phyloP scores from a whole-genome alignment of 768 basidiomycete species.

The Boletus subcaerulescens region DNA sequence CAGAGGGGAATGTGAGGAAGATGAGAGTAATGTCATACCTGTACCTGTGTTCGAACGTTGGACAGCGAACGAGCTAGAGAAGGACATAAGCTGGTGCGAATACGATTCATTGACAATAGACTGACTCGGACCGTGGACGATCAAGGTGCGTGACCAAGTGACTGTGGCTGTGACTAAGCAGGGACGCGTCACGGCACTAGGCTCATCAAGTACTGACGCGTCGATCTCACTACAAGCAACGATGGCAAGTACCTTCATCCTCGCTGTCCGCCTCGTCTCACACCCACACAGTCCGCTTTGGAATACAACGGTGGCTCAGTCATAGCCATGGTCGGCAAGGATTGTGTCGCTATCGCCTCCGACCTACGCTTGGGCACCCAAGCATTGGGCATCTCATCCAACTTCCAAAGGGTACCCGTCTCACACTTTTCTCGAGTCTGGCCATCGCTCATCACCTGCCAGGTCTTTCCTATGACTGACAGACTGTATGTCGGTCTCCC shows the following conservation, averaged over 20 bases:
- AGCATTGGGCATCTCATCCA: conserved; percentile 78
- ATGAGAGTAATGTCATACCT: conserved; percentile 11
- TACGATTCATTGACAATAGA: conserved; percentile 2
- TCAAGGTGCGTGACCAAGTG: neutral
- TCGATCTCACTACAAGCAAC: conserved; percentile 12
- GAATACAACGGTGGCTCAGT: conserved; percentile 96
- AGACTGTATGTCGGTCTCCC: conserved; percentile 88
- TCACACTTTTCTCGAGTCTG: conserved; percentile 12
- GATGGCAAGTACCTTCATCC: conserved; percentile 21
- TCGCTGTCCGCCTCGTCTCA: conserved; percentile 2
- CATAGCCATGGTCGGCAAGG: conserved; percentile 98
- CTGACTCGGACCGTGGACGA: too few species aligned
- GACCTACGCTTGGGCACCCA: conserved; percentile 91
- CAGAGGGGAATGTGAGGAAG: neutral
- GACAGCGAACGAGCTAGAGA: conserved; percentile 12
- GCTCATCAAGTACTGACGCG: conserved; percentile 17
- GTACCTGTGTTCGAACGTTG: conserved; percentile 13
- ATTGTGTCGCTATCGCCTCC: conserved; percentile 97
- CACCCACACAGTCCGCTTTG: conserved; percentile 71
- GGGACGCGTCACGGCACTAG: conserved; percentile 20
- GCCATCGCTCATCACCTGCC: neutral
- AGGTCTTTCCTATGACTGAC: conserved; percentile 96
- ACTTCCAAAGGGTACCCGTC: conserved; percentile 86
- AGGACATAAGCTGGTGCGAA: conserved; percentile 4
- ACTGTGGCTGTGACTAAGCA: neutral